Conservation (phyloP, 371 early-diverging fungal genomes). For the Syncephalastrum monosporum region DNA sequence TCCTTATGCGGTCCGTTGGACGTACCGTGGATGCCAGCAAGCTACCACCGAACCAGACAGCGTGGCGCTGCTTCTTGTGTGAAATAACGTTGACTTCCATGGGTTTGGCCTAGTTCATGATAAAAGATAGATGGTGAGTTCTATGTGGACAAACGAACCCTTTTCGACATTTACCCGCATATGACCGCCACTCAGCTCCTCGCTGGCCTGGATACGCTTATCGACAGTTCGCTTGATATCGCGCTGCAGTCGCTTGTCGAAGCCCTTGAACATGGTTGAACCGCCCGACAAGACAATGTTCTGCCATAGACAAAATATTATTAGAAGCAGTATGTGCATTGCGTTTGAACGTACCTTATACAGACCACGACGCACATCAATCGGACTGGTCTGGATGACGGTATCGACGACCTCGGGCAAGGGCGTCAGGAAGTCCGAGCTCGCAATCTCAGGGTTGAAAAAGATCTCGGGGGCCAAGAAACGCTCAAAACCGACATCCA, state of each 20-base stretch:
- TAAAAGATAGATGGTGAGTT: no score
- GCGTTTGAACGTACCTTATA: slow-evolving; percentile 67
- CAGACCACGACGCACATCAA: slow-evolving; percentile 94
- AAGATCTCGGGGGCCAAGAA: slow-evolving; percentile 98
- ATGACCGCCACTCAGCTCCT: slow-evolving; percentile 69
- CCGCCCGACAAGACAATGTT: slow-evolving; percentile 98
- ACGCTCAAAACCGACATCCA: slow-evolving; percentile 97
- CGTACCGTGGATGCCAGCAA: slow-evolving; percentile 82
- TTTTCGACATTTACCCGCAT: slow-evolving; percentile 41
- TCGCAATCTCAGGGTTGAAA: slow-evolving; percentile 97
- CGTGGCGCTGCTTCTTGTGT: slow-evolving; percentile 98
- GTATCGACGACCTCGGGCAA: slow-evolving; percentile 94
- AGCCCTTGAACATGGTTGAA: slow-evolving; percentile 97
- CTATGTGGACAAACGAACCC: no score
- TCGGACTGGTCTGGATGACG: slow-evolving; percentile 94
- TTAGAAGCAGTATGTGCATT: not conserved
- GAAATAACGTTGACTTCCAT: slow-evolving; percentile 96
- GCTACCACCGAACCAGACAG: slow-evolving; percentile 98
- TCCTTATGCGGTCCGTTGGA: slow-evolving; percentile 34
- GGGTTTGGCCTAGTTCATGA: slow-evolving; percentile 60
- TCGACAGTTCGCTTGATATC: slow-evolving; percentile 92
- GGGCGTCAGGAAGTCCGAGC: slow-evolving; percentile 95
- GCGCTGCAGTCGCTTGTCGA: slow-evolving; percentile 91
- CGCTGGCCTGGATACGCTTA: slow-evolving; percentile 73
- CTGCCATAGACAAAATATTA: slow-evolving; percentile 27